Evolutionary conservation across 495 filamentous ascomycete species (phyloP), one percentile per base, ranked within the genome.

Genomic region (Hypomontagnella submonticulosa): DNA sequence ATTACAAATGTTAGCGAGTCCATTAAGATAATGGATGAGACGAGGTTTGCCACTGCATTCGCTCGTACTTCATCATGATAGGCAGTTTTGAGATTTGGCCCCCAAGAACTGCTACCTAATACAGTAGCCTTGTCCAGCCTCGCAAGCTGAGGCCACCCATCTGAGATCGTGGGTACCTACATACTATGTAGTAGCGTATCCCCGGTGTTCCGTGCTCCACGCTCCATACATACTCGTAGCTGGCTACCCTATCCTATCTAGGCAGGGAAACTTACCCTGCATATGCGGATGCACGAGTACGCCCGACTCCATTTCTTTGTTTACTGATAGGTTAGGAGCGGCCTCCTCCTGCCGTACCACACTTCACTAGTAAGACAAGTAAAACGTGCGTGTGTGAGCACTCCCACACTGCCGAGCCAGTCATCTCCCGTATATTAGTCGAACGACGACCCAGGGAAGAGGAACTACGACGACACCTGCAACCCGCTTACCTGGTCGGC

Each of bases 81-180:
- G 4, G 57, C 53, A 58, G 52, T 54, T 33, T 19, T 9, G 4
- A 6, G 41, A 47, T 54, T 60, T 46, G 5, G 59, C 65, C 65
- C 65, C 55, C 50, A 68, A 56, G 10, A 20, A 38, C 18, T 41
- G 48, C 53, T 40, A 58, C 44, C 18, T 4, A 32, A 33, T 11
- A 62, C 10, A 8, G 37, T 53, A 59, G 65, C 64, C 64, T 67
- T 13, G 59, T n/a, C 54, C 54, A 68, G 65, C 65, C 65, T 68
- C 50, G 59, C 55, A 68, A 58, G 40, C 34, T 64, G 65, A 68
- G 65, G 65, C 65, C 65, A 68, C 65, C 65, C 59, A 63, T 68
- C 65, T 38, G 13, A 68, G 51, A 57, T 67, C 58, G 48, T 48
- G 47, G 57, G 42, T 58, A 57, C 50, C 42, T 33, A 53, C 40